Percentiles rank a stretch among this genome's conserved stretches.
These are phyloP conservation scores for Phlyctochytrium planicorne DNA, from an alignment of 192 early-diverging fungal genomes.

Conservation along the genomic window DNA sequence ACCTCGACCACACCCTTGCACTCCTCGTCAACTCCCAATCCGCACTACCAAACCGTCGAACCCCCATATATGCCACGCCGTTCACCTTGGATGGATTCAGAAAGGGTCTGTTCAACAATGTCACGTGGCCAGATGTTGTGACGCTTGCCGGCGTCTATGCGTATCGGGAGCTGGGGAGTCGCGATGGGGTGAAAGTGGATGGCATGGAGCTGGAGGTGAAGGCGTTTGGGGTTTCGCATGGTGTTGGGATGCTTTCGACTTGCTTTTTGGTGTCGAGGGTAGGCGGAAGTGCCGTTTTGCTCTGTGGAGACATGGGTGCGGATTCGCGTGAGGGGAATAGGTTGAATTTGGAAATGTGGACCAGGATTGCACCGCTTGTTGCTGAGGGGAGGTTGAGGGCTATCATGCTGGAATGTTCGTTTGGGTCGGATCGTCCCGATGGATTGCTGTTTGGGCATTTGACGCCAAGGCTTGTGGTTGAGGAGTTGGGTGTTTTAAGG, in stretches of 20 bases:
- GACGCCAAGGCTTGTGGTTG: constrained; percentile 13
- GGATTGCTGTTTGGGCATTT: constrained; percentile 15
- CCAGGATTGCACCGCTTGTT: constrained; percentile 9
- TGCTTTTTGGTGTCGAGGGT: constrained; percentile 10
- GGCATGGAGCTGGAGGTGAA: neutral
- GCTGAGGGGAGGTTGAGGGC: neutral
- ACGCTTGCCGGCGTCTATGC: constrained; percentile 2
- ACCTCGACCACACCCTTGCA: constrained; percentile 17
- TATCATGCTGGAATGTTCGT: constrained; percentile 25
- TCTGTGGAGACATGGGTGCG: constrained; percentile 17
- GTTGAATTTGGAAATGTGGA: constrained; percentile 9
- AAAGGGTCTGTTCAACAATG: constrained; percentile 13
- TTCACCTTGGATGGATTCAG: neutral
- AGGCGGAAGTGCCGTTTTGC: neutral
- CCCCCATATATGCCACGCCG: constrained; percentile 5
- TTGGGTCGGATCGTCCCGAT: neutral
- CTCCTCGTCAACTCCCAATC: constrained; percentile 2
- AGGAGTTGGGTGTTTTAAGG: constrained; percentile 11
- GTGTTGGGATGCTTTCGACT: constrained; percentile 4
- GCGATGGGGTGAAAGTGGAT: neutral
- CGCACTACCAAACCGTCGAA: neutral
- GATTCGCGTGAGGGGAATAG: constrained; percentile 7
- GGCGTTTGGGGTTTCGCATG: constrained; percentile 12
- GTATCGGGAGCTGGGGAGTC: neutral
- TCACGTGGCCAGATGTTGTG: constrained; percentile 16